Percentiles rank a stretch among this genome's conserved stretches.
Conservation (phyloP, 768 basidiomycete genomes). For the Lentinula guzmanii region DNA sequence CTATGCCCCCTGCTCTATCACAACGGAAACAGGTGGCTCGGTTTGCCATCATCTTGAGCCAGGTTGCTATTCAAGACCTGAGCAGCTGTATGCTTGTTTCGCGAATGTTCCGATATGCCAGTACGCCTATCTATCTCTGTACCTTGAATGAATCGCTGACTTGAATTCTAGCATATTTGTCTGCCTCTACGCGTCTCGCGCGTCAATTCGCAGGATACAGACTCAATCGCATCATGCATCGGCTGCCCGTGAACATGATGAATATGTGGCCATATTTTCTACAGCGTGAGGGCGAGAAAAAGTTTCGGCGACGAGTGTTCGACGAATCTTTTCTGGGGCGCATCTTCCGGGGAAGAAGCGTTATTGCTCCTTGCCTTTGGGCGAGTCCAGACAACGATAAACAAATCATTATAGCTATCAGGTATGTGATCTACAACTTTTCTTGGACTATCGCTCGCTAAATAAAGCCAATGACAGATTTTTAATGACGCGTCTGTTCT, state of each 20-base stretch:
- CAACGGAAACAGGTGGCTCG: slow-evolving; percentile 49
- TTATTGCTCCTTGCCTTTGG: slow-evolving; percentile 48
- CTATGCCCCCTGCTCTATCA: slow-evolving; percentile 51
- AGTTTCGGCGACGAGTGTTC: slow-evolving; percentile 31
- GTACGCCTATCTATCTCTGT: slow-evolving; percentile 22
- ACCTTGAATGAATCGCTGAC: slow-evolving; percentile 4
- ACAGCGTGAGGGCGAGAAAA: slow-evolving; percentile 39
- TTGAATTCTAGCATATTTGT: slow-evolving; percentile 47
- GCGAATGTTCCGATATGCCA: slow-evolving; percentile 57
- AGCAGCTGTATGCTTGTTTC: slow-evolving; percentile 46
- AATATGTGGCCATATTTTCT: slow-evolving; percentile 73
- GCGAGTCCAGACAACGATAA: slow-evolving; percentile 49
- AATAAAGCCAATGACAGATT: slow-evolving; percentile 38
- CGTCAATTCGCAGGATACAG: slow-evolving; percentile 45
- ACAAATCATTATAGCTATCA: slow-evolving; percentile 49
- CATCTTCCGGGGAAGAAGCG: slow-evolving; percentile 23
- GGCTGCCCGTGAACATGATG: slow-evolving; percentile 38
- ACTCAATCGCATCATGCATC: slow-evolving; percentile 29
- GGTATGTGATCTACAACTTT: slow-evolving; percentile 29
- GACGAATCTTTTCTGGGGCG: slow-evolving; percentile 44
- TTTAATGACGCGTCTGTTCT: slow-evolving; percentile 57
- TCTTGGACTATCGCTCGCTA: background rate
- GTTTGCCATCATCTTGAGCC: slow-evolving; percentile 51
- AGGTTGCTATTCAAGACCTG: slow-evolving; percentile 38
- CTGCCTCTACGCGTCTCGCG: slow-evolving; percentile 45